Percentiles rank a stretch among this genome's conserved stretches.
phyloP scores from a whole-genome alignment of 1,284 basidiomycete genomes.

The Stereum hirsutum region DNA sequence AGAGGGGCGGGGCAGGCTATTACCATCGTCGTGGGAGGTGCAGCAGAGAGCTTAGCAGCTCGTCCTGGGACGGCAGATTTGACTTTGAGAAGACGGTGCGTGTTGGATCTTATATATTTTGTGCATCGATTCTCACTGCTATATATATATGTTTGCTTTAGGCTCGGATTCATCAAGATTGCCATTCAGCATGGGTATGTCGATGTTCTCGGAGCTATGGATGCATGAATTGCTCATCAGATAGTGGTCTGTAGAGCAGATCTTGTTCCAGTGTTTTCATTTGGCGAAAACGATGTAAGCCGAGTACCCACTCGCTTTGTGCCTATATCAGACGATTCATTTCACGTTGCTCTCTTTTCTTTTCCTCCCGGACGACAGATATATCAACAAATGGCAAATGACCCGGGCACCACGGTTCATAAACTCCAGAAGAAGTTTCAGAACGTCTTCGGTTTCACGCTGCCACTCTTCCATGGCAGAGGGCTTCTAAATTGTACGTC shows the following conservation, averaged over 20 bases:
- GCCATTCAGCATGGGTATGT: constrained; percentile 87
- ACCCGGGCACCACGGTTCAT: constrained; percentile 86
- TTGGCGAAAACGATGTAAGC: constrained; percentile 95
- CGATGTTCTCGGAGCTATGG: neutral
- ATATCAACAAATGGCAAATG: constrained; percentile 92
- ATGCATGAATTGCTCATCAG: neutral
- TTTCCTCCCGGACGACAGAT: constrained; percentile 43
- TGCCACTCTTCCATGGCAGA: constrained; percentile 92
- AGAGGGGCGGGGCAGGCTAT: constrained; percentile 70
- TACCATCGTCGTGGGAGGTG: constrained; percentile 95
- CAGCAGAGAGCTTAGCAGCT: constrained; percentile 89
- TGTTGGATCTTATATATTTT: constrained; percentile 1
- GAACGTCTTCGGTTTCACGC: constrained; percentile 87
- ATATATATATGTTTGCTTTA: constrained; percentile 4
- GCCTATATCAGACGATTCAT: constrained; percentile 2
- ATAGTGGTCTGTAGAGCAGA: constrained; percentile 51
- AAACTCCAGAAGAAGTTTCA: constrained; percentile 87
- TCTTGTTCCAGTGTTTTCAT: constrained; percentile 92
- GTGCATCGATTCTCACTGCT: neutral
- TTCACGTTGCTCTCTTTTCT: neutral
- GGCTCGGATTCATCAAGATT: constrained; percentile 92
- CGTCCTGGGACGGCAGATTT: constrained; percentile 93
- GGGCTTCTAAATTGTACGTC: constrained; percentile 83
- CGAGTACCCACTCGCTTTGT: no score
- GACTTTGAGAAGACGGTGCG: constrained; percentile 72